These are phyloP conservation scores for Staphylotrichum longicolle DNA, from an alignment of 495 filamentous ascomycete species.

Conservation along the genomic window DNA sequence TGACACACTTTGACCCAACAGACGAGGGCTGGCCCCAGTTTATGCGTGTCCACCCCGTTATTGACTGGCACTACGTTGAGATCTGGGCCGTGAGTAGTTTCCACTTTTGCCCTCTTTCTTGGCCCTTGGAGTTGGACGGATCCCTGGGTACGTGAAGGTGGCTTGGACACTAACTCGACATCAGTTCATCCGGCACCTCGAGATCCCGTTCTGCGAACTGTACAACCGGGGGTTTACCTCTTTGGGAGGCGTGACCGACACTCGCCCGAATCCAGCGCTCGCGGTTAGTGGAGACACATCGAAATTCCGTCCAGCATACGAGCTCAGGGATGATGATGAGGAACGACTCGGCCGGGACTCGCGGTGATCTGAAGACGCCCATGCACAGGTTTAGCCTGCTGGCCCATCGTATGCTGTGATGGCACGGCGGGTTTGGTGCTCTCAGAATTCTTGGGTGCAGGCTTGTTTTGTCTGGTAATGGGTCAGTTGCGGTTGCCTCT, in stretches of 20 bases:
- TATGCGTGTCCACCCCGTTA: slow-evolving; percentile 89
- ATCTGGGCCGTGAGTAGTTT: slow-evolving; percentile 73
- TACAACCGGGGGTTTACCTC: slow-evolving; percentile 71
- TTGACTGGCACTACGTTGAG: slow-evolving; percentile 96
- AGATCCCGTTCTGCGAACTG: slow-evolving; percentile 75
- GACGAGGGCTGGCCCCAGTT: slow-evolving; percentile 90
- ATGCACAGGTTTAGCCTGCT: not conserved
- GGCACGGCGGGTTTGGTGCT: too few relatives aligned
- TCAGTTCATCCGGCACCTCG: slow-evolving; percentile 77
- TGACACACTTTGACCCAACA: slow-evolving; percentile 80
- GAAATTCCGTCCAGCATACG: slow-evolving; percentile 78
- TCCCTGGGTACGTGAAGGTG: not conserved
- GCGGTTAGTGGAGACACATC: slow-evolving; percentile 40
- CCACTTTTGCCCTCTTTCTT: not conserved
- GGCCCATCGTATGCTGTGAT: not conserved
- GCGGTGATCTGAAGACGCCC: not conserved
- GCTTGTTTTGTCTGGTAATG: not conserved
- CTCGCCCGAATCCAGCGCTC: slow-evolving; percentile 81
- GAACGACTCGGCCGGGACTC: slow-evolving; percentile 78
- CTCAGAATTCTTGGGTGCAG: too few relatives aligned
- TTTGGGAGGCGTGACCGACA: slow-evolving; percentile 86
- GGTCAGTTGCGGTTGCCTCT: not conserved
- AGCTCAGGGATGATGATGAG: slow-evolving; percentile 76
- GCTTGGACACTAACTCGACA: not conserved
- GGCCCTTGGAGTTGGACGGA: not conserved